A percentile compares a stretch with the other conserved stretches of the same genome.
Conservation (phyloP, 768 basidiomycete species). For the Exidia glandulosa region DNA sequence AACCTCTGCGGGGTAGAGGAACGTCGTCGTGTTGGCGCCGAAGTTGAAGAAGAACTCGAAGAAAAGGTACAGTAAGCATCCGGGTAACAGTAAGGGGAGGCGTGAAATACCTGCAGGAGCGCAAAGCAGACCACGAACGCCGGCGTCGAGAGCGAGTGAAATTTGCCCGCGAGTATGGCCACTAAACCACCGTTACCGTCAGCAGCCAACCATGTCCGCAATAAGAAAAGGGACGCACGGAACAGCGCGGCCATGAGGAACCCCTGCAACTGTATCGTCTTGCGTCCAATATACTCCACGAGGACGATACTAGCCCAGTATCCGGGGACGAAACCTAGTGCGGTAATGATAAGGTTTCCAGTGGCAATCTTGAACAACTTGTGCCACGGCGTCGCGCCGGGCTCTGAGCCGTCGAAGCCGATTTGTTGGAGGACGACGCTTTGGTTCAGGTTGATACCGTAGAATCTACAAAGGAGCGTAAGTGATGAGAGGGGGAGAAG, state of each 20-base stretch:
- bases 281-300: conserved; percentile 64
- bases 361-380: conserved; percentile 55
- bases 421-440: conserved; percentile 68
- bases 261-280: conserved; percentile 65
- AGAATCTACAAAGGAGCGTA: conserved; percentile 35
- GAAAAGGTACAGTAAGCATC: not conserved
- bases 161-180: conserved; percentile 57
- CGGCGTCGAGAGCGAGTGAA: conserved; percentile 41
- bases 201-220: not conserved
- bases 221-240: conserved; percentile 27
- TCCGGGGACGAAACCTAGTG: conserved; percentile 67
- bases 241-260: conserved; percentile 63
- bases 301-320: conserved; percentile 61
- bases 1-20: conserved; percentile 60
- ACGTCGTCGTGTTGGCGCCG: conserved; percentile 46
- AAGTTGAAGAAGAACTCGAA: conserved; percentile 70
- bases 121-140: conserved; percentile 66
- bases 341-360: conserved; percentile 62
- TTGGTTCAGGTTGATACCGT: conserved; percentile 68
- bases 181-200: conserved; percentile 18
- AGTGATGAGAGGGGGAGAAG: not conserved
- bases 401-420: conserved; percentile 46
- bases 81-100: not conserved
- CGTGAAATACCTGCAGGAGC: conserved; percentile 44
- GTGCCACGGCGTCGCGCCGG: conserved; percentile 48